Evolutionary conservation across 1,284 basidiomycete species (phyloP).

Genomic region (Cutaneotrichosporon sp.): DNA sequence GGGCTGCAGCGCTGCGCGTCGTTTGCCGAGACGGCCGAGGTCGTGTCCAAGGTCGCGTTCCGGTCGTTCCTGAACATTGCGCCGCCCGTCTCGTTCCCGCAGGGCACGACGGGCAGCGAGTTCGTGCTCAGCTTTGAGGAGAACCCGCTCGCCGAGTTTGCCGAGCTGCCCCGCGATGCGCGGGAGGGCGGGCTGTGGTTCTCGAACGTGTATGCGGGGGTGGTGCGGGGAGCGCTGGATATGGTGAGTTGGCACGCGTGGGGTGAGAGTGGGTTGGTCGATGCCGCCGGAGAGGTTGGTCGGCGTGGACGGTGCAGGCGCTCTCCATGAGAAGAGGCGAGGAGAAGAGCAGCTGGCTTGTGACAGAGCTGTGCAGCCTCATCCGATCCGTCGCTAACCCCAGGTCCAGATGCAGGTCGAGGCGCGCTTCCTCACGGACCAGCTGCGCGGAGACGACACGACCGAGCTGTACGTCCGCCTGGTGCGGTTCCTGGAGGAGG

Average conservation of each 20-base stretch:
- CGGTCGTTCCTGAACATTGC: slow-evolving; percentile 96
- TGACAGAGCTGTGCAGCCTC: background rate
- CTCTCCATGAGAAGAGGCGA: too few species aligned
- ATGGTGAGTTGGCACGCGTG: slow-evolving; percentile 68
- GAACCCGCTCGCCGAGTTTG: slow-evolving; percentile 96
- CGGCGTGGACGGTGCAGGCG: too few species aligned
- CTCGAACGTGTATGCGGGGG: slow-evolving; percentile 93
- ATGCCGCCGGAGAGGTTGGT: background rate
- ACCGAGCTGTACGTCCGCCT: slow-evolving; percentile 92
- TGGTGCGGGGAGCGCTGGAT: slow-evolving; percentile 88
- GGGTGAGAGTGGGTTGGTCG: background rate
- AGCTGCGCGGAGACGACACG: slow-evolving; percentile 86
- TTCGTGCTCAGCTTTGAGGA: slow-evolving; percentile 91
- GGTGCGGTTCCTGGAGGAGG: slow-evolving; percentile 91
- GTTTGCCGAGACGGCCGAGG: slow-evolving; percentile 92
- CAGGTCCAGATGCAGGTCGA: slow-evolving; percentile 98
- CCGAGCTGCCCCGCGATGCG: slow-evolving; percentile 92
- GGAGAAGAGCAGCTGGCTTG: too few species aligned
- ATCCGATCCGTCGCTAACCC: too few species aligned
- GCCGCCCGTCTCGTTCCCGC: slow-evolving; percentile 73
- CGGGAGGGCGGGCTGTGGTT: slow-evolving; percentile 90
- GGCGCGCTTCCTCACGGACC: slow-evolving; percentile 84
- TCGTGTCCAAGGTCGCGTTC: slow-evolving; percentile 97
- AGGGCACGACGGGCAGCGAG: slow-evolving; percentile 48
- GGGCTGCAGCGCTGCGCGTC: slow-evolving; percentile 80